Percentiles rank a stretch among this genome's conserved stretches.
These are phyloP conservation scores for Wickerhamiella hasegawae DNA, from an alignment of 805 yeast species.

Conservation along the genomic window DNA sequence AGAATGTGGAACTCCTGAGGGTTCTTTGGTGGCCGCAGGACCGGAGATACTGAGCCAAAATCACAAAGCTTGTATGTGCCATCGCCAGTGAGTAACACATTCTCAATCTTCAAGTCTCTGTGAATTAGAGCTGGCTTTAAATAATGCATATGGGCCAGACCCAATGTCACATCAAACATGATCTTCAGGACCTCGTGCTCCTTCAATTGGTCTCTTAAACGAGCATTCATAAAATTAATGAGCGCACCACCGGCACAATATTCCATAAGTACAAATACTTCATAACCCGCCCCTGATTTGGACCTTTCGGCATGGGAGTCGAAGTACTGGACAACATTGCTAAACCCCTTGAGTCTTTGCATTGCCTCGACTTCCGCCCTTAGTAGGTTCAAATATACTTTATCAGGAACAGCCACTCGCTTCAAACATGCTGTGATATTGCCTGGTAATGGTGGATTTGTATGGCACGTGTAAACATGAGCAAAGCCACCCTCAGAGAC, in stretches of 20 bases:
- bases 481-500: constrained; percentile 90
- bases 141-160: constrained; percentile 74
- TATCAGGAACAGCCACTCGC: constrained; percentile 90
- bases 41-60: constrained; percentile 75
- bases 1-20: constrained; percentile 58
- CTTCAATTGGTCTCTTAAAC: constrained; percentile 59
- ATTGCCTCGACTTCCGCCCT: constrained; percentile 96
- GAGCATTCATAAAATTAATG: constrained; percentile 73
- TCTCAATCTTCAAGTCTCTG: constrained; percentile 88
- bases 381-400: constrained; percentile 60
- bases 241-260: constrained; percentile 76
- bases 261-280: constrained; percentile 86
- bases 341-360: constrained; percentile 70
- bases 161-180: constrained; percentile 66
- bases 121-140: constrained; percentile 57
- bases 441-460: constrained; percentile 44
- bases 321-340: constrained; percentile 72
- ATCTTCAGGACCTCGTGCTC: constrained; percentile 69
- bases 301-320: constrained; percentile 89
- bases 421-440: constrained; percentile 60
- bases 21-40: constrained; percentile 58
- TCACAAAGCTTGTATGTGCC: constrained; percentile 75
- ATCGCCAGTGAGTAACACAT: constrained; percentile 57
- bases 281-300: constrained; percentile 37
- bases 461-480: constrained; percentile 70